Evolutionary conservation across 2,329 filamentous ascomycete species (phyloP).

Genomic region (Fusarium guadeloupense): DNA sequence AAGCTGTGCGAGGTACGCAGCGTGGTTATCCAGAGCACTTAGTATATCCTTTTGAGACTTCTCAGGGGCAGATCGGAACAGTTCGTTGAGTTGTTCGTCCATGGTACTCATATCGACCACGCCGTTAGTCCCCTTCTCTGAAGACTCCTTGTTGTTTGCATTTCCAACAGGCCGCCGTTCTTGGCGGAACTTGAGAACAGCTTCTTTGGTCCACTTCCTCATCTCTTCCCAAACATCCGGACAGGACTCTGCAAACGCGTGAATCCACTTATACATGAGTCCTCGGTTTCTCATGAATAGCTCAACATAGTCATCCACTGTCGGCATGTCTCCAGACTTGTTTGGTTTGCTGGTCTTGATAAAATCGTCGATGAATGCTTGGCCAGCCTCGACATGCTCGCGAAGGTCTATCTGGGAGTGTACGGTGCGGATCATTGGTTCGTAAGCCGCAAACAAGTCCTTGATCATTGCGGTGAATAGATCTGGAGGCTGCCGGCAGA

Average conservation of each 20-base stretch:
- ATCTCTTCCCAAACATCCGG: constrained; percentile 71
- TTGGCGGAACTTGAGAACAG: constrained; percentile 64
- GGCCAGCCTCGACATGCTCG: constrained; percentile 71
- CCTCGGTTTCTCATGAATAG: constrained; percentile 71
- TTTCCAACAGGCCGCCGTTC: constrained; percentile 8
- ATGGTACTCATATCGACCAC: constrained; percentile 47
- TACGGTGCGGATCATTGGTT: constrained; percentile 76
- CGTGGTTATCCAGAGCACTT: constrained; percentile 66
- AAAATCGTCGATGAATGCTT: constrained; percentile 76
- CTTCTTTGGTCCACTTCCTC: constrained; percentile 67
- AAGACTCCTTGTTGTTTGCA: not conserved
- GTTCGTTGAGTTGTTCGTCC: constrained; percentile 50
- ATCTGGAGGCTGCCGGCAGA: constrained; percentile 77
- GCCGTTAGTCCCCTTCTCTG: constrained; percentile 12
- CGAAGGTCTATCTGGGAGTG: constrained; percentile 77
- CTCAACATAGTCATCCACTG: constrained; percentile 76
- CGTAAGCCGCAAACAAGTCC: constrained; percentile 73
- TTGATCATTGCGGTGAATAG: constrained; percentile 74
- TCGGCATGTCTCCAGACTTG: constrained; percentile 55
- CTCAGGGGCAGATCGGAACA: constrained; percentile 58
- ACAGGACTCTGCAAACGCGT: constrained; percentile 73
- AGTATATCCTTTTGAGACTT: constrained; percentile 58
- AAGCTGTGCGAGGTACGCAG: constrained; percentile 66
- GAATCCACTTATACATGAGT: constrained; percentile 74
- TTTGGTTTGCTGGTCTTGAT: constrained; percentile 66